Evolutionary conservation across 805 yeast genomes (phyloP), one percentile per base, ranked within the genome.

Genomic region (Saccharomycopsis javanensis): DNA sequence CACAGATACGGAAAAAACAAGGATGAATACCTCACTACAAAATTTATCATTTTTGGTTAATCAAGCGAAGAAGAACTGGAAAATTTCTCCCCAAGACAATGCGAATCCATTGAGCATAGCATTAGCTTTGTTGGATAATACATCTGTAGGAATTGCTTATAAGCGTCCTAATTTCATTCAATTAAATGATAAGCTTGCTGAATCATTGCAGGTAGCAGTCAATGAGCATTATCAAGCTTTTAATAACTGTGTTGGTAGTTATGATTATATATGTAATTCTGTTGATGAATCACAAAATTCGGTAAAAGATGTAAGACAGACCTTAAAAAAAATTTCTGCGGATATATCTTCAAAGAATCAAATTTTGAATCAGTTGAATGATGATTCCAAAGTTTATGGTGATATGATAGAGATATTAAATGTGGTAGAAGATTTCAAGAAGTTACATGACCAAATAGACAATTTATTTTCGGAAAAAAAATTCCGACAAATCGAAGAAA

Each of bases 81-180:
- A 72, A 50, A 76, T 79, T 55, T 69, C 82, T 6, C 69, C 77
- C 5, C 71, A 72, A 1, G 76, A 75, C 7, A 77, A 80, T 53
- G n/a, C 63, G 13, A 90, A 89, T 66, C 96, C 96, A 1, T 76
- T 94, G 51, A 97, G 89, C 64, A 74, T 85, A 55, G 97, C 97
- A 0, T 74, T 92, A 42, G 82, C 91, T 1, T 74, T 94, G 57
- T 73, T 90, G 64, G 97, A 92, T 69, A 85, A 83, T 64, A 82
- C 96, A 1, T 86, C 96, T 0, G 94, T 90, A n/a, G 98, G 98
- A 0, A 71, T 88, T 64, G 96, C 96, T 0, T 85, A 83, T 64
- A 80, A 84, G 59, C 75, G 76, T 58, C 76, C 76, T 1, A 90
- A 88, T 60, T 92, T 92, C 63, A 73, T 76, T 48, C 77, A 78